These are phyloP conservation scores for Lachancea waltii DNA, from an alignment of 805 yeast species.

Conservation along the genomic window DNA sequence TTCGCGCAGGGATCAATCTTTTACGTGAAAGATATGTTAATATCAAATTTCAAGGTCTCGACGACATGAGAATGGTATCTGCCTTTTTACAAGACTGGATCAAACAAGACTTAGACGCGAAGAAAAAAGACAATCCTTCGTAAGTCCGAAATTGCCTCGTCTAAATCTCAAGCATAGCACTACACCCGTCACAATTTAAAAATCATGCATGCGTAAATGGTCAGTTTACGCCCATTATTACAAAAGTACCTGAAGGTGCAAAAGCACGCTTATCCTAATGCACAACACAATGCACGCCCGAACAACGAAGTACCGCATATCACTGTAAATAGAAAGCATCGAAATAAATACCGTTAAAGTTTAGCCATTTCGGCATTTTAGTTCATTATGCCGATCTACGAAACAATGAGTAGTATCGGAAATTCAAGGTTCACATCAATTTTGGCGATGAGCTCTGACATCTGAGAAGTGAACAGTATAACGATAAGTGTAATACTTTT, in stretches of 20 bases:
- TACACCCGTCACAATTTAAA: neutral
- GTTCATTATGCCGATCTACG: too few relatives aligned
- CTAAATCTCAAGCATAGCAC: neutral
- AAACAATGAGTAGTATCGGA: too few relatives aligned
- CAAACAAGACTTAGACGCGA: conserved; percentile 9
- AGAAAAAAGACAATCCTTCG: neutral
- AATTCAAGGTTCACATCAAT: too few relatives aligned
- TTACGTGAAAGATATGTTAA: conserved; percentile 17
- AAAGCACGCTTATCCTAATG: too few relatives aligned
- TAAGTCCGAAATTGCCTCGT: too few relatives aligned
- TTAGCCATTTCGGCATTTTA: neutral
- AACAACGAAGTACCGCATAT: too few relatives aligned
- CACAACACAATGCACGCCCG: too few relatives aligned
- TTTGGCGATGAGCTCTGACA: too few relatives aligned
- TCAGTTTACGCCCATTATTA: too few relatives aligned
- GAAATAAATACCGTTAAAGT: neutral
- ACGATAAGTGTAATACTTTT: neutral
- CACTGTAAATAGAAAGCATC: neutral
- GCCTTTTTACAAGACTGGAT: conserved; percentile 20
- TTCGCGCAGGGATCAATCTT: conserved; percentile 12
- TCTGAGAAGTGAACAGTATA: too few relatives aligned
- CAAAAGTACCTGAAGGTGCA: too few relatives aligned
- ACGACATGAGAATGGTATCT: conserved; percentile 14
- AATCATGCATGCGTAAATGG: conserved; percentile 8
- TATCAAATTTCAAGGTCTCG: conserved; percentile 21